Conservation (phyloP, 2,329 filamentous ascomycete genomes). For the Ambrosiella xylebori region DNA sequence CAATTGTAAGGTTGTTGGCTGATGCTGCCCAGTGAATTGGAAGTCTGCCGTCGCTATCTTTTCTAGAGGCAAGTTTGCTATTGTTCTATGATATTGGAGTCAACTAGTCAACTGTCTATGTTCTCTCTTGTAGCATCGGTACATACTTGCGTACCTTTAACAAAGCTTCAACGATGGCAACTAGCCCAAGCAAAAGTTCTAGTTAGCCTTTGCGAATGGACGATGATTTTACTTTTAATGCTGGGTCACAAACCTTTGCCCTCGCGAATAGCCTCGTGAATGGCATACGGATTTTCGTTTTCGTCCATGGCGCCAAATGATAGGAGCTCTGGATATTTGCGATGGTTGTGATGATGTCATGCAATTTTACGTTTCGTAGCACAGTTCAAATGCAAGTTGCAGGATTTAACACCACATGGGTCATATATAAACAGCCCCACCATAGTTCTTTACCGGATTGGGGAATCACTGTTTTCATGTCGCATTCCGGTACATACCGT, state of each 20-base stretch:
- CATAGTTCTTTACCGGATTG: too few relatives aligned
- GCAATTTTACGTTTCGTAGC: too few relatives aligned
- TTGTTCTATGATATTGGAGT: conserved; percentile 40
- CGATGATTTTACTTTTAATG: conserved; percentile 16
- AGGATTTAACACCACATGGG: too few relatives aligned
- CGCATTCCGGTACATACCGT: too few relatives aligned
- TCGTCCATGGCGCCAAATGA: neutral
- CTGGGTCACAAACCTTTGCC: conserved; percentile 45
- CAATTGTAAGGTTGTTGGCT: conserved; percentile 61
- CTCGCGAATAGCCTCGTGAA: conserved; percentile 75
- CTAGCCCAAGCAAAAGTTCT: neutral
- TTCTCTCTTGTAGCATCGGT: too few relatives aligned
- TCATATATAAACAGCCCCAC: too few relatives aligned
- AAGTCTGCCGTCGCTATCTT: conserved; percentile 76
- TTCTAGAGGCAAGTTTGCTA: conserved; percentile 51
- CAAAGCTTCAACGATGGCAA: conserved; percentile 1
- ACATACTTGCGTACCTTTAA: conserved; percentile 2
- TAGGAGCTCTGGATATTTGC: too few relatives aligned
- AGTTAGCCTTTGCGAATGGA: neutral
- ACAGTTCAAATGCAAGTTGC: too few relatives aligned
- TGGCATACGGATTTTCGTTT: conserved; percentile 49
- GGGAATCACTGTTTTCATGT: too few relatives aligned
- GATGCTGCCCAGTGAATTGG: conserved; percentile 90
- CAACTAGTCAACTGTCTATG: too few relatives aligned
- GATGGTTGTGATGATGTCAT: too few relatives aligned